Evolutionary conservation across 805 yeast genomes (phyloP).

Genomic region (Hanseniaspora lachancei): DNA sequence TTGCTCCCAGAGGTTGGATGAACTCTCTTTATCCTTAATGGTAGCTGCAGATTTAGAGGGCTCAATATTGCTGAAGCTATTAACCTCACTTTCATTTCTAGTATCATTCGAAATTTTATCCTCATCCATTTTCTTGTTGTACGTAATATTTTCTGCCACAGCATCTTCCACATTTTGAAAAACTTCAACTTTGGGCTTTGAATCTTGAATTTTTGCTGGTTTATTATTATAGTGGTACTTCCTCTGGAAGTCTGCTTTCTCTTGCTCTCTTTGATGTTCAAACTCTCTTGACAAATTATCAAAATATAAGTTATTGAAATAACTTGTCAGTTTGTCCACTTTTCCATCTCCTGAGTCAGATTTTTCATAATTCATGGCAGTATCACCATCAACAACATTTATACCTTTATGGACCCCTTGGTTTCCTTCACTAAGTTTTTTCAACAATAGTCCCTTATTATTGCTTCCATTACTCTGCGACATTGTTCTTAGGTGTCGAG

Average conservation of each 20-base stretch:
- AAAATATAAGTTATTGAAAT: slow-evolving; percentile 62
- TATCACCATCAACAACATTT: slow-evolving; percentile 28
- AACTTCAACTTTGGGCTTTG: slow-evolving; percentile 82
- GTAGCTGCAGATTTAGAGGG: not conserved
- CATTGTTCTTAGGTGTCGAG: slow-evolving; percentile 12
- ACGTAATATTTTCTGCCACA: slow-evolving; percentile 43
- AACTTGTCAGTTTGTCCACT: slow-evolving; percentile 54
- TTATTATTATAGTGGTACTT: slow-evolving; percentile 42
- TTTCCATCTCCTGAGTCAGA: slow-evolving; percentile 22
- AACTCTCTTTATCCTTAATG: not conserved
- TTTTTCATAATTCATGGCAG: no score
- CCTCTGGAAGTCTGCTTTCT: slow-evolving; percentile 47
- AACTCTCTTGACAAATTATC: slow-evolving; percentile 75
- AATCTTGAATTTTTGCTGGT: slow-evolving; percentile 46
- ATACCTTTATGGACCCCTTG: not conserved
- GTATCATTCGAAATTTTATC: no score
- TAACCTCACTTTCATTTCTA: no score
- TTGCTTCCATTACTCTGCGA: slow-evolving; percentile 14
- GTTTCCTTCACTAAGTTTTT: not conserved
- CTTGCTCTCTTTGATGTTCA: slow-evolving; percentile 72
- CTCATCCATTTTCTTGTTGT: slow-evolving; percentile 17
- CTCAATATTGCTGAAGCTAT: not conserved
- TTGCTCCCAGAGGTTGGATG: not conserved
- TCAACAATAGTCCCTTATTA: not conserved
- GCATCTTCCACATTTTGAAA: slow-evolving; percentile 83